Conservation (phyloP, 768 basidiomycete species). For the Paxillus involutus region DNA sequence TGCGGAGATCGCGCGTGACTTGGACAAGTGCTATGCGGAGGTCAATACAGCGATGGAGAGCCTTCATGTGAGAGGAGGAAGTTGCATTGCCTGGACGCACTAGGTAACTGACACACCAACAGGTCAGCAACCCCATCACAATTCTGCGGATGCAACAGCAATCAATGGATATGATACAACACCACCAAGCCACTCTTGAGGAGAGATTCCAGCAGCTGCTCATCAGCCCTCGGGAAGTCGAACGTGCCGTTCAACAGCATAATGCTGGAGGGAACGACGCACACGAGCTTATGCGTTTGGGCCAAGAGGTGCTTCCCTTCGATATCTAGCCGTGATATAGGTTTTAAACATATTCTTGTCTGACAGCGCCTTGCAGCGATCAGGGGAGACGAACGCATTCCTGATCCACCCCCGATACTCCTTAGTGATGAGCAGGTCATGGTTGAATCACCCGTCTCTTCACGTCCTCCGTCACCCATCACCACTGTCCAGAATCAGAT, state of each 20-base stretch:
- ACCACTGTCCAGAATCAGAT: conserved; percentile 36
- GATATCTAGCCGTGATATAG: background rate
- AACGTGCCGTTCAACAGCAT: conserved; percentile 39
- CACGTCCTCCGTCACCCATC: conserved; percentile 21
- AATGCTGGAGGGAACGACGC: conserved; percentile 41
- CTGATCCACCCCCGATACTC: conserved; percentile 8
- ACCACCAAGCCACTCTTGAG: conserved; percentile 32
- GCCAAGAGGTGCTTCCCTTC: conserved; percentile 42
- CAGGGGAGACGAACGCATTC: background rate
- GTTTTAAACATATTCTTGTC: background rate
- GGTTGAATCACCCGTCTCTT: conserved; percentile 21
- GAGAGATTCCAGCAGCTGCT: conserved; percentile 42
- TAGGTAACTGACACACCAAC: background rate
- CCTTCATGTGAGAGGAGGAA: conserved; percentile 38
- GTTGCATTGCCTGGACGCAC: background rate
- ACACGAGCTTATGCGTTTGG: conserved; percentile 48
- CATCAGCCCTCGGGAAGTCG: conserved; percentile 36
- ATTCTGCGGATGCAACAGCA: conserved; percentile 30
- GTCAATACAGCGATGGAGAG: conserved; percentile 41
- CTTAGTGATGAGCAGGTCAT: conserved; percentile 20
- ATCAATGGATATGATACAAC: conserved; percentile 24
- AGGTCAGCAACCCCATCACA: conserved; percentile 23
- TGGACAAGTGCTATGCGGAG: conserved; percentile 43
- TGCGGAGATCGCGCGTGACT: conserved; percentile 44
- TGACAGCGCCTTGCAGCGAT: conserved; percentile 25